Evolutionary conservation across 1,139 yeast genomes (phyloP).

Genomic region (Meyerozyma athensensis): DNA sequence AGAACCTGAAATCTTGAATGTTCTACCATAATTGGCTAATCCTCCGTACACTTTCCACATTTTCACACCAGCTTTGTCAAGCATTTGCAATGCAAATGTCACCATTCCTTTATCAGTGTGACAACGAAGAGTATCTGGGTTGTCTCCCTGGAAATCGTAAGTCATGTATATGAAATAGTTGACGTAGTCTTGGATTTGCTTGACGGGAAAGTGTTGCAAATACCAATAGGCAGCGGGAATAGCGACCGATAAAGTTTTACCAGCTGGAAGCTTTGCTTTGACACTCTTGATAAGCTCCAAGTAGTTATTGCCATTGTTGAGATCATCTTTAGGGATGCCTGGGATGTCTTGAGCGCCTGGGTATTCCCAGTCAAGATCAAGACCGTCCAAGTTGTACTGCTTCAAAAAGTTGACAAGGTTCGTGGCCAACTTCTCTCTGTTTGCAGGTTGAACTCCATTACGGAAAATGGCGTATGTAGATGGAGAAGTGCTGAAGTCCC

Average conservation of each 20-base stretch:
- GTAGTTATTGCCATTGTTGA: constrained; percentile 12
- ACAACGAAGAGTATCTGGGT: constrained; percentile 9
- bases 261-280: constrained; percentile 6
- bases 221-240: constrained; percentile 1
- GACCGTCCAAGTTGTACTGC: constrained; percentile 16
- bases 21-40: constrained; percentile 18
- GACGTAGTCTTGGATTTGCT: constrained; percentile 12
- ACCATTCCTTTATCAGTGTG: constrained; percentile 12
- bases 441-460: constrained; percentile 9
- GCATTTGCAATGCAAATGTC: constrained; percentile 10
- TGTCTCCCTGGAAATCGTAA: constrained; percentile 14
- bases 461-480: constrained; percentile 11
- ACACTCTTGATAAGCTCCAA: constrained; percentile 11
- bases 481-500: constrained; percentile 12
- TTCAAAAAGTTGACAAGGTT: constrained; percentile 13
- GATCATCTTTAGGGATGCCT: constrained; percentile 12
- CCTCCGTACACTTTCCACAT: constrained; percentile 16
- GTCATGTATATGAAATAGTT: constrained; percentile 17
- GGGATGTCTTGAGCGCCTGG: constrained; percentile 12
- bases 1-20: constrained; percentile 8
- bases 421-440: constrained; percentile 13
- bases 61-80: constrained; percentile 17
- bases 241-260: constrained; percentile 3
- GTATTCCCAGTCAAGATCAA: constrained; percentile 21
- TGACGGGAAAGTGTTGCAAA: constrained; percentile 9